A percentile compares a stretch with the other conserved stretches of the same genome.
These are phyloP conservation scores for Lachancea waltii DNA, from an alignment of 805 yeast species.

Conservation along the genomic window DNA sequence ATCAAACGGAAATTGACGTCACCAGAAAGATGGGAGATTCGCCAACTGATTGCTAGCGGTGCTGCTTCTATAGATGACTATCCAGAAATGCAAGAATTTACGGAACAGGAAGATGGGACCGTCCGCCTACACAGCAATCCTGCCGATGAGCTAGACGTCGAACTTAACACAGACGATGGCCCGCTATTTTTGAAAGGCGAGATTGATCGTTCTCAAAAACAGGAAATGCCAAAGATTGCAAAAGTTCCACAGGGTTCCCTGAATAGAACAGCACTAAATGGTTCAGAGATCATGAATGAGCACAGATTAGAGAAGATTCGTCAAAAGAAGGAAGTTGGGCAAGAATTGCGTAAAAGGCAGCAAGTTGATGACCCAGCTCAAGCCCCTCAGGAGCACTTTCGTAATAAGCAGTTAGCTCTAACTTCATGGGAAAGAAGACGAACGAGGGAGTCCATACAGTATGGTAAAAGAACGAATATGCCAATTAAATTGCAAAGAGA, in stretches of 20 bases:
- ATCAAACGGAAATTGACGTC: constrained; percentile 54
- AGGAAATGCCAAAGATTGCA: constrained; percentile 51
- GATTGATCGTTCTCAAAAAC: constrained; percentile 25
- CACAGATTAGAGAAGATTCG: constrained; percentile 53
- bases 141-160: constrained; percentile 59
- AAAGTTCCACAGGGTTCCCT: constrained; percentile 76
- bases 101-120: constrained; percentile 23
- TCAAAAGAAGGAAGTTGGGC: constrained; percentile 41
- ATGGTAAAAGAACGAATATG: constrained; percentile 37
- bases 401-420: constrained; percentile 18
- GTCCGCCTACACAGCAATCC: constrained; percentile 5
- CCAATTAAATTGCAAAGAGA: constrained; percentile 47
- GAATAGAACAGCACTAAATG: constrained; percentile 66
- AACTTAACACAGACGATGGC: constrained; percentile 51
- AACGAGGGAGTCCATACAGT: constrained; percentile 26
- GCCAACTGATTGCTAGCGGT: constrained; percentile 77
- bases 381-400: constrained; percentile 13
- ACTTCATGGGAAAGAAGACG: constrained; percentile 31
- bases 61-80: constrained; percentile 60
- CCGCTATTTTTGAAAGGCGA: constrained; percentile 67
- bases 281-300: constrained; percentile 61
- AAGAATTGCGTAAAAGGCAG: constrained; percentile 29
- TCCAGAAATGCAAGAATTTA: constrained; percentile 50
- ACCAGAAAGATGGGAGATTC: constrained; percentile 86
- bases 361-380: constrained; percentile 30